Evolutionary conservation across 2,329 filamentous ascomycete species (phyloP).

Genomic region (Colletotrichum sublineola): DNA sequence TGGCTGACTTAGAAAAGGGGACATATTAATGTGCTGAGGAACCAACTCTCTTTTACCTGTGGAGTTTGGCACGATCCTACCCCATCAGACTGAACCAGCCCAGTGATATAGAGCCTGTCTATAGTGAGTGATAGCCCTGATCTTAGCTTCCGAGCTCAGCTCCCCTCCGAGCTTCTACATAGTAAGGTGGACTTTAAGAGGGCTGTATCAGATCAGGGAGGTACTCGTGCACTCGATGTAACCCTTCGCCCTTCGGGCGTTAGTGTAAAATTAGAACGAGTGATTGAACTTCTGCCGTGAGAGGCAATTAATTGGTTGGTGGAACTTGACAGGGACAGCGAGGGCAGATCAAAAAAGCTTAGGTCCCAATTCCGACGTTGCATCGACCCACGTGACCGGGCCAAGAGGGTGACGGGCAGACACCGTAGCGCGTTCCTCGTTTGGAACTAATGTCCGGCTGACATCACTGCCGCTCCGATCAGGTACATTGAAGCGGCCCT

Average conservation of each 20-base stretch:
- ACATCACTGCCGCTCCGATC: slow-evolving; percentile 24
- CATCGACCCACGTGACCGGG: slow-evolving; percentile 38
- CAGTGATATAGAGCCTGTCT: not conserved
- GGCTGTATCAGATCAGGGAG: not conserved
- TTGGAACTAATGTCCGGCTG: slow-evolving; percentile 32
- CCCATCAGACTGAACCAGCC: no score
- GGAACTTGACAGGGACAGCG: slow-evolving; percentile 15
- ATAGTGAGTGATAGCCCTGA: not conserved
- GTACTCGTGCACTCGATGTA: no score
- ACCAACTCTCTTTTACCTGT: no score
- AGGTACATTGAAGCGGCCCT: slow-evolving; percentile 18
- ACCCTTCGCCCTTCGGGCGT: no score
- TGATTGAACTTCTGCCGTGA: no score
- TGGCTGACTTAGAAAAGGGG: not conserved
- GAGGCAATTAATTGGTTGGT: slow-evolving; percentile 2
- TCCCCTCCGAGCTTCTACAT: no score
- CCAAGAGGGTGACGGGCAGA: slow-evolving; percentile 2
- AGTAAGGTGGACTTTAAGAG: not conserved
- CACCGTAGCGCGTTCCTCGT: slow-evolving; percentile 3
- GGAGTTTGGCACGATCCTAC: no score
- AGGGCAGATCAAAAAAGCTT: slow-evolving; percentile 30
- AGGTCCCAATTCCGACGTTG: slow-evolving; percentile 36
- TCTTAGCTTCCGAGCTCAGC: not conserved
- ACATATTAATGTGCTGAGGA: not conserved
- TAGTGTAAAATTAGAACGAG: no score